phyloP scores from a whole-genome alignment of 2,329 filamentous ascomycete genomes.

The Hypoxylon rubiginosum region DNA sequence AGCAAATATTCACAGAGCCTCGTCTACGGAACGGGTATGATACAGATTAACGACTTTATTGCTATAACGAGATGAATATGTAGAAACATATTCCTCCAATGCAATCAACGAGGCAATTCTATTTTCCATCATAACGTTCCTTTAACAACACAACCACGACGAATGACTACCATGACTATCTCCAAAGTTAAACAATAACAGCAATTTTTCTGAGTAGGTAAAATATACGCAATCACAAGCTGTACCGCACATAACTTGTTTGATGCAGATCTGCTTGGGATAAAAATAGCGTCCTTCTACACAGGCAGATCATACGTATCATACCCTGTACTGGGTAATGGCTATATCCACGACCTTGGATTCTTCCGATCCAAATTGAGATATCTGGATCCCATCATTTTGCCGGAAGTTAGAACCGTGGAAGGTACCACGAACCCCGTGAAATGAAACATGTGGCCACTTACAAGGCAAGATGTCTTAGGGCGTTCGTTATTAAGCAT shows the following conservation, averaged over 20 bases:
- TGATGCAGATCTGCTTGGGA: no score
- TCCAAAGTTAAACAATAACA: no score
- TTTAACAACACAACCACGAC: no score
- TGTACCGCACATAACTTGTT: no score
- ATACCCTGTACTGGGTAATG: slow-evolving; percentile 22
- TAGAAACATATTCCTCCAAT: neutral
- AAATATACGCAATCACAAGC: no score
- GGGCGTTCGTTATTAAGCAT: slow-evolving; percentile 17
- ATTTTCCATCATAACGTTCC: neutral
- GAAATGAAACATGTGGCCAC: slow-evolving; percentile 30
- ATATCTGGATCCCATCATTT: slow-evolving; percentile 26
- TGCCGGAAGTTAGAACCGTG: slow-evolving; percentile 27
- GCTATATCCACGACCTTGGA: slow-evolving; percentile 27
- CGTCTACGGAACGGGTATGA: neutral
- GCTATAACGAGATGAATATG: neutral
- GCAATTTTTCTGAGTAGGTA: no score
- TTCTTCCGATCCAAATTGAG: slow-evolving; percentile 31
- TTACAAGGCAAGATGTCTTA: slow-evolving; percentile 17
- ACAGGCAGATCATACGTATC: neutral
- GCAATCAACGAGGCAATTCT: slow-evolving; percentile 2
- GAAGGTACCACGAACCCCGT: slow-evolving; percentile 9
- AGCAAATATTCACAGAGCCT: neutral
- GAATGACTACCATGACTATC: no score
- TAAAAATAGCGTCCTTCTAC: no score
- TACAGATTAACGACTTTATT: neutral